Evolutionary conservation across 345 rosid species (phyloP).

Genomic region (Citrus inodora): DNA sequence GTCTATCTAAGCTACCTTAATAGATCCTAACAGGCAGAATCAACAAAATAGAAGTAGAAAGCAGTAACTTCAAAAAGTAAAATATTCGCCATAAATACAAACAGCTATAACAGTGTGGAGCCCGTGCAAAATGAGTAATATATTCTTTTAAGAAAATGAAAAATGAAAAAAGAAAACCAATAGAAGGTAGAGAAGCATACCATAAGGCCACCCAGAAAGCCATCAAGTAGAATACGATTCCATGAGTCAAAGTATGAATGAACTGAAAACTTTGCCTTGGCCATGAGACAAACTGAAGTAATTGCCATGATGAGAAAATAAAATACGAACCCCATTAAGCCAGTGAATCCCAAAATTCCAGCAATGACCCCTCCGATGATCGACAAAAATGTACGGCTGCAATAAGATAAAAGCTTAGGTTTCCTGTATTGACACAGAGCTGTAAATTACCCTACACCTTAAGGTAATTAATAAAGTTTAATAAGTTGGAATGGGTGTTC

Average conservation of each 20-base stretch:
- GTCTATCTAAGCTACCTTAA: not conserved
- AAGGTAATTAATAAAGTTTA: not conserved
- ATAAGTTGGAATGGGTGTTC: not conserved
- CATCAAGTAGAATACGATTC: slow-evolving; percentile 74
- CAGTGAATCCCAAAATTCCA: slow-evolving; percentile 85
- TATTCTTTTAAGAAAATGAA: not conserved
- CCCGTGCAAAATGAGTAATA: not conserved
- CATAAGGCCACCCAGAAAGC: slow-evolving; percentile 90
- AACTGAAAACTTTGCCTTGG: slow-evolving; percentile 80
- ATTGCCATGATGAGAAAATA: slow-evolving; percentile 84
- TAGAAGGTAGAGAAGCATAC: slow-evolving; percentile 35
- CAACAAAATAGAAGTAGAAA: not conserved
- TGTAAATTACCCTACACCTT: not conserved
- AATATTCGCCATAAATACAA: not conserved
- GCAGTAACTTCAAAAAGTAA: not conserved
- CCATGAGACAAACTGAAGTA: slow-evolving; percentile 75
- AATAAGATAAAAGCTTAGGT: slow-evolving; percentile 10
- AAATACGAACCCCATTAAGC: slow-evolving; percentile 73
- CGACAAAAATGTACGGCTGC: slow-evolving; percentile 94
- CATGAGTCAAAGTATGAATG: slow-evolving; percentile 74
- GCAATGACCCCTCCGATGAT: slow-evolving; percentile 87
- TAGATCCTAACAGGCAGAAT: not conserved
- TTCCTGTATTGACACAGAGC: slow-evolving; percentile 2
- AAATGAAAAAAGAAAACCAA: not conserved
- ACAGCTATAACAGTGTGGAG: not conserved